Evolutionary conservation across 148 eudicot species (phyloP).

Genomic region (Persicaria maculosa): DNA sequence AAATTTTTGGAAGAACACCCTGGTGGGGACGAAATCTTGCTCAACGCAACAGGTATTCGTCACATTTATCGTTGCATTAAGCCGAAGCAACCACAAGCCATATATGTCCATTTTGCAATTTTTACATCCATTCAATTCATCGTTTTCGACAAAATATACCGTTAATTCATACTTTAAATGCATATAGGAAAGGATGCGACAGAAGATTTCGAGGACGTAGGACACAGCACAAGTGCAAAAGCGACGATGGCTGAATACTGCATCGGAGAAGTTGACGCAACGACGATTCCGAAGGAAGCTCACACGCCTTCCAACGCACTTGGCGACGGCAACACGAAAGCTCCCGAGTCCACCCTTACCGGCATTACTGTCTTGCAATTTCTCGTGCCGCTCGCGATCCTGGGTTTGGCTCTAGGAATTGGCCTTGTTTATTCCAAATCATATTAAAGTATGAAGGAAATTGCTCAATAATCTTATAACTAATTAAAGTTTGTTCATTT

Average conservation of each 20-base stretch:
- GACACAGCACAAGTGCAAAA: constrained; percentile 79
- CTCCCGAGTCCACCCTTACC: constrained; percentile 57
- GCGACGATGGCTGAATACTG: constrained; percentile 73
- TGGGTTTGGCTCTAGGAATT: constrained; percentile 65
- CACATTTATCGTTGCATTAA: no score
- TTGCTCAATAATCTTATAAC: neutral
- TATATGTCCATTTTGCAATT: no score
- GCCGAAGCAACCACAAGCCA: no score
- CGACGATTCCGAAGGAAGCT: constrained; percentile 47
- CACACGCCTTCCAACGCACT: constrained; percentile 73
- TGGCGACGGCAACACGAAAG: constrained; percentile 56
- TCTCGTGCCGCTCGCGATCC: constrained; percentile 68
- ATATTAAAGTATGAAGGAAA: constrained; percentile 13
- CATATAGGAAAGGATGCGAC: constrained; percentile 44
- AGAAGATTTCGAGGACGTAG: constrained; percentile 69
- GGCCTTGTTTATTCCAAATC: constrained; percentile 64
- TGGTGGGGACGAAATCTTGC: constrained; percentile 46
- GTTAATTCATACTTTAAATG: neutral
- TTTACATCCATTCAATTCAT: neutral
- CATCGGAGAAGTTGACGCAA: constrained; percentile 61
- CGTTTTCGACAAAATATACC: neutral
- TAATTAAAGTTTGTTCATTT: no score
- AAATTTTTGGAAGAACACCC: constrained; percentile 47
- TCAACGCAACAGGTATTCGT: constrained; percentile 33
- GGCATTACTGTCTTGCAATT: constrained; percentile 81